Evolutionary conservation across 495 filamentous ascomycete genomes (phyloP), one percentile per base, ranked within the genome.

Genomic region (Aspergillus cavernicola): DNA sequence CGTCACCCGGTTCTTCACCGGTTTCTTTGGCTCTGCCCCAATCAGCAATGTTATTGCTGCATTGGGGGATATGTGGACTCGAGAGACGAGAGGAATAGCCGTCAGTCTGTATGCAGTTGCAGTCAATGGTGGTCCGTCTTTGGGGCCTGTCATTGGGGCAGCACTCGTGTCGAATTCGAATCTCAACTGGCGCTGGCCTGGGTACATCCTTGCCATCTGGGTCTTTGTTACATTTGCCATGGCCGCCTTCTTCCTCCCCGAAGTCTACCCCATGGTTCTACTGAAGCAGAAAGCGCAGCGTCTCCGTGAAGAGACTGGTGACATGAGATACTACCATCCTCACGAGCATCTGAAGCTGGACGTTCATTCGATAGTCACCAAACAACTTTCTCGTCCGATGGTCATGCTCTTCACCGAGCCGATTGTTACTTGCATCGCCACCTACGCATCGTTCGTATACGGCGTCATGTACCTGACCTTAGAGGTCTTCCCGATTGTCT

Each of bases 1-100:
- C 60, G 58, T 83, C 29, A 80, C 76, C n/a, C 59, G 81, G 6
- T 85, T 85, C 67, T 83, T 81, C 56, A 67, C 70, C 8, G 81
- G 76, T 0, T 66, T 84, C 31, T 83, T 82, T 56, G 73, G 72
- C 8, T 72, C 69, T 8, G 78, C 77, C 1, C 79, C 81, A 0
- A 68, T 85, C 1, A 79, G 77, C 15, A 79, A 80, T 50, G 78
- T 74, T 1, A 79, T 77, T 1, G 81, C 77, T 13, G 80, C 81
- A 0, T 61, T 83, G 11, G 78, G 69, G 6, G 81, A 82, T 57
- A 61, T 84, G 15, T 83, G 66, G 60, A 55, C 63, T 3, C 69
- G 78, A 1, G 67, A 67, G 8, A 60, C 70, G 45, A 64, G 78
- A 15, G 79, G 75, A 3, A 66, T 71, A 4, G 79, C 78, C 1